A percentile compares a stretch with the other conserved stretches of the same genome.
Evolutionary conservation across 2,329 filamentous ascomycete species (phyloP).

Genomic region (Ophiosphaerella korrae): DNA sequence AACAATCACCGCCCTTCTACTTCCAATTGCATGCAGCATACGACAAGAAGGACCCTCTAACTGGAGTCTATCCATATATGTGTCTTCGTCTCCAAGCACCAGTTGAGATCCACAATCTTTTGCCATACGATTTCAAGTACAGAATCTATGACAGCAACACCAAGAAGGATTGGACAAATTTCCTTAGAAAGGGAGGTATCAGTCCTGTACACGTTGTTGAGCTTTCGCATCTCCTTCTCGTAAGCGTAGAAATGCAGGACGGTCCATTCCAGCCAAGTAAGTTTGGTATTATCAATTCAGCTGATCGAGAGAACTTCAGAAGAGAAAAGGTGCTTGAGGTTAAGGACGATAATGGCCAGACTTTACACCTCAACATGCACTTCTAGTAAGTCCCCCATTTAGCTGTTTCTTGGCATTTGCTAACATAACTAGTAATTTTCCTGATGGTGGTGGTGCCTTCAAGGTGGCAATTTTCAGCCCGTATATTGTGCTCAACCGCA

Average conservation of each 20-base stretch:
- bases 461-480: slow-evolving; percentile 94
- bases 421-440: slow-evolving; percentile 63
- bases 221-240: slow-evolving; percentile 85
- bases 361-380: slow-evolving; percentile 82
- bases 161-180: slow-evolving; percentile 98
- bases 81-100: slow-evolving; percentile 88
- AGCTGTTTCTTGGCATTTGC: not conserved
- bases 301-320: slow-evolving; percentile 83
- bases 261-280: slow-evolving; percentile 94
- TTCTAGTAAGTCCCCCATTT: slow-evolving; percentile 66
- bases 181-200: slow-evolving; percentile 91
- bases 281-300: slow-evolving; percentile 95
- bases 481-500: slow-evolving; percentile 94
- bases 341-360: slow-evolving; percentile 81
- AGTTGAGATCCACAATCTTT: slow-evolving; percentile 88
- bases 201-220: slow-evolving; percentile 98
- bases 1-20: slow-evolving; percentile 82
- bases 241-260: slow-evolving; percentile 97
- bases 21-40: slow-evolving; percentile 92
- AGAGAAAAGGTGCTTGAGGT: slow-evolving; percentile 79
- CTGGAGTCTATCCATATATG: slow-evolving; percentile 92
- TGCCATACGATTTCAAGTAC: slow-evolving; percentile 99
- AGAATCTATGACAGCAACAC: slow-evolving; percentile 98
- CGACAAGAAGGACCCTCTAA: slow-evolving; percentile 81
- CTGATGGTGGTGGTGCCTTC: slow-evolving; percentile 93